Conservation (phyloP, 768 basidiomycete species). For the Royoungia palumana region DNA sequence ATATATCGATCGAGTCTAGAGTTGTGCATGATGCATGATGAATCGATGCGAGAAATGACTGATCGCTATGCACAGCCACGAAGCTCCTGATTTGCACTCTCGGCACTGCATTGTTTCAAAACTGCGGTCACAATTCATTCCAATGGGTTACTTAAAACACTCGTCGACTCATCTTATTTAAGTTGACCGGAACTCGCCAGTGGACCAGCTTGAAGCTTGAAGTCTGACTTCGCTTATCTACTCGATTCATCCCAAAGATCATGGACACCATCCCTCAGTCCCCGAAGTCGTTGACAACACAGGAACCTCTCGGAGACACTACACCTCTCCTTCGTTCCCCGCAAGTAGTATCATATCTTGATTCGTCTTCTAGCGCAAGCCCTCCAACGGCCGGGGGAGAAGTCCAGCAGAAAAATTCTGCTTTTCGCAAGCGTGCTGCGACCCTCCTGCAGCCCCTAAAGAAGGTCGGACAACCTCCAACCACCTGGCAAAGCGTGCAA, state of each 20-base stretch:
- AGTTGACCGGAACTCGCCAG: no score
- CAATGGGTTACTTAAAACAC: no score
- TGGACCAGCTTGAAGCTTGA: no score
- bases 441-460: slow-evolving; percentile 38
- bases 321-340: slow-evolving; percentile 3
- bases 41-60: no score
- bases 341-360: slow-evolving; percentile 1
- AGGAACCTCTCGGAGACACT: slow-evolving; percentile 4
- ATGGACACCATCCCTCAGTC: slow-evolving; percentile 16
- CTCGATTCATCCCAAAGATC: neutral
- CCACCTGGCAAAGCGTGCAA: slow-evolving; percentile 42
- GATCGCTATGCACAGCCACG: no score
- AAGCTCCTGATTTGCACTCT: no score
- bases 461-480: slow-evolving; percentile 42
- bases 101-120: no score
- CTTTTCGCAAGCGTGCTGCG: slow-evolving; percentile 20
- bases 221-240: no score
- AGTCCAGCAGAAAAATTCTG: slow-evolving; percentile 1
- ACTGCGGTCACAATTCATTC: no score
- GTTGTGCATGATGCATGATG: no score
- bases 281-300: slow-evolving; percentile 8
- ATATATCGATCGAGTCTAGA: no score
- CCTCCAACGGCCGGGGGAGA: neutral
- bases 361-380: slow-evolving; percentile 13
- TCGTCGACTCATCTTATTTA: no score